phyloP scores from a whole-genome alignment of 23 red algal species.

The Agarophyton chilense region DNA sequence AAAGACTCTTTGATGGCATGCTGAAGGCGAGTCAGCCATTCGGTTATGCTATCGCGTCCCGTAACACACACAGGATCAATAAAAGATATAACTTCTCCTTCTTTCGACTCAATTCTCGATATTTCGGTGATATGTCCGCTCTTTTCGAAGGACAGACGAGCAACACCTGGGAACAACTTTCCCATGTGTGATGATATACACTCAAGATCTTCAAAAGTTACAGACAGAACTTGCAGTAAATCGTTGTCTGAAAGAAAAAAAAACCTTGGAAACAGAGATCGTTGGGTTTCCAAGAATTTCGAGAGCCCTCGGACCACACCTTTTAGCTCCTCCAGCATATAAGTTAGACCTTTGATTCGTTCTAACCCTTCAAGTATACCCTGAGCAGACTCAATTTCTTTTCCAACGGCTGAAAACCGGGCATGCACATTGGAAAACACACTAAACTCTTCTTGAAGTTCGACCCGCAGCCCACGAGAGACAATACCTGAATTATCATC shows the following conservation, averaged over 20 bases:
- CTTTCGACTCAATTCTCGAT: constrained; percentile 4
- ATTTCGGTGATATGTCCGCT: constrained; percentile 10
- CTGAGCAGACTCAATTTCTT: constrained; percentile 27
- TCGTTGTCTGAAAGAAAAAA: constrained; percentile 73
- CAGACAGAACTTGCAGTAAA: constrained; percentile 64
- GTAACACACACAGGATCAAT: constrained; percentile 27
- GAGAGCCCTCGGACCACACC: constrained; percentile 44
- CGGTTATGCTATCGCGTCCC: neutral
- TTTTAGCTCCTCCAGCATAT: constrained; percentile 46
- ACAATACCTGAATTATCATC: neutral
- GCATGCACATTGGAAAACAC: constrained; percentile 61
- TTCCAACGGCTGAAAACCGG: constrained; percentile 43
- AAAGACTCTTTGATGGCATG: neutral
- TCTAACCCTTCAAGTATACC: constrained; percentile 71
- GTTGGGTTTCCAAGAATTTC: constrained; percentile 65
- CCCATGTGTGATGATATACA: constrained; percentile 33
- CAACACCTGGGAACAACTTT: constrained; percentile 73
- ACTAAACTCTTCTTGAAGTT: constrained; percentile 58
- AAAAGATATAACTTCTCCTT: constrained; percentile 53
- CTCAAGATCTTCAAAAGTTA: constrained; percentile 10
- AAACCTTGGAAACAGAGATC: constrained; percentile 63
- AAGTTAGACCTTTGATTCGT: neutral
- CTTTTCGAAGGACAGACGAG: constrained; percentile 1
- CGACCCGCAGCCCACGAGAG: constrained; percentile 27
- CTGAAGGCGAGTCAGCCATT: constrained; percentile 34